phyloP scores from a whole-genome alignment of 768 basidiomycete genomes.

The Tulasnella sp. region DNA sequence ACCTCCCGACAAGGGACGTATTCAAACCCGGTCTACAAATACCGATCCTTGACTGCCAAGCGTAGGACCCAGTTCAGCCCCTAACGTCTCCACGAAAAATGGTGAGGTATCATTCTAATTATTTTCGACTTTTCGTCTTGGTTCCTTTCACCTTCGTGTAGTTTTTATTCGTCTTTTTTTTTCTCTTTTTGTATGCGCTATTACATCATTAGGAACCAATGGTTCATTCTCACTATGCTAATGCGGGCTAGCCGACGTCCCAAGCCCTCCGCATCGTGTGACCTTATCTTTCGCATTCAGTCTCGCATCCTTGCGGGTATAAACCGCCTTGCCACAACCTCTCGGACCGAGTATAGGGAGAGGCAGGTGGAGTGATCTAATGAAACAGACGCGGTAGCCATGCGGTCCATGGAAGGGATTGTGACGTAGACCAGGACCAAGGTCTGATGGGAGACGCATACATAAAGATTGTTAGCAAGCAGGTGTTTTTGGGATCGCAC shows the following conservation, averaged over 20 bases:
- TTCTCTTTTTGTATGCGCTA: constrained; percentile 25
- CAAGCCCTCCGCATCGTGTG: constrained; percentile 14
- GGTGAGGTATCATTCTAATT: constrained; percentile 10
- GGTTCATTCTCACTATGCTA: constrained; percentile 2
- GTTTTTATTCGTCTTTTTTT: neutral
- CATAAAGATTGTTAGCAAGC: constrained; percentile 5
- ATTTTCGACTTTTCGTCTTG: constrained; percentile 11
- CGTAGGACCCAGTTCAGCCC: neutral
- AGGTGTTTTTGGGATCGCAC: neutral
- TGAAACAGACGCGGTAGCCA: constrained; percentile 47
- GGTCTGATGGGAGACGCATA: constrained; percentile 58
- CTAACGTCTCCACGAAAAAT: neutral
- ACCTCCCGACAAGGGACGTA: neutral
- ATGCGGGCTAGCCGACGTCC: neutral
- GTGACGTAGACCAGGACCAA: constrained; percentile 89
- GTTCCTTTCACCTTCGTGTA: constrained; percentile 2
- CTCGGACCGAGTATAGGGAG: constrained; percentile 75
- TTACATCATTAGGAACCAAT: neutral
- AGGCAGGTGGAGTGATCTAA: constrained; percentile 75
- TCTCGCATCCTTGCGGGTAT: constrained; percentile 93
- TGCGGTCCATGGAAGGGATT: constrained; percentile 73
- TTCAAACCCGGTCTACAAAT: neutral
- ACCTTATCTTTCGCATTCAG: constrained; percentile 45
- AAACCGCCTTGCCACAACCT: constrained; percentile 82
- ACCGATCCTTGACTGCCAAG: neutral